Evolutionary conservation across 331 rosid genomes (phyloP).

Genomic region (Phaseolus coccineus): DNA sequence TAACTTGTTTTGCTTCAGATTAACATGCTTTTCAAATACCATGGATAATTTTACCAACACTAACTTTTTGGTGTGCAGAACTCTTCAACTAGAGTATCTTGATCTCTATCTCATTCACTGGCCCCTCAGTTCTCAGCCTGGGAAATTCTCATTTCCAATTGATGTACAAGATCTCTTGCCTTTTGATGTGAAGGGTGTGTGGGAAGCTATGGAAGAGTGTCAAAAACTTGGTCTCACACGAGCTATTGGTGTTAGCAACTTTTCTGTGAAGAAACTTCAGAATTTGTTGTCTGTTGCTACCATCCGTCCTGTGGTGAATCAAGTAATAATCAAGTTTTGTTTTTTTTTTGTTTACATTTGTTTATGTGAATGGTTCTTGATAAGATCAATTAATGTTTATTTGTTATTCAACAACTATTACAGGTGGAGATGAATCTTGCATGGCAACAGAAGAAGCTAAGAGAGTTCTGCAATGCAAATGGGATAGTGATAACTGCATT

Average conservation of each 20-base stretch:
- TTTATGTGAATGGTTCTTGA: background rate
- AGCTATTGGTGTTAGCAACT: slow-evolving; percentile 62
- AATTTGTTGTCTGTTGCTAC: slow-evolving; percentile 46
- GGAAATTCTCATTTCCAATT: slow-evolving; percentile 52
- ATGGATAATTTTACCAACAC: too few relatives aligned
- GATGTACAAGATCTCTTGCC: slow-evolving; percentile 43
- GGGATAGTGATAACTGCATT: slow-evolving; percentile 50
- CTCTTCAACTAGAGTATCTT: slow-evolving; percentile 53
- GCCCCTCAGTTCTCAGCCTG: slow-evolving; percentile 53
- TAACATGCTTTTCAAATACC: too few relatives aligned
- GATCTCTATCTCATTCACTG: slow-evolving; percentile 55
- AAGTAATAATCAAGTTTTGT: slow-evolving; percentile 3
- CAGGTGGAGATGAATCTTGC: slow-evolving; percentile 64
- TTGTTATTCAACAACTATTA: background rate
- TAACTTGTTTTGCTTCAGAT: too few relatives aligned
- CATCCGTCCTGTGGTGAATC: slow-evolving; percentile 53
- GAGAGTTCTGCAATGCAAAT: slow-evolving; percentile 44
- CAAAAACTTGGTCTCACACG: slow-evolving; percentile 49
- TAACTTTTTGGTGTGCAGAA: slow-evolving; percentile 16
- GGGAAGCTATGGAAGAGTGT: slow-evolving; percentile 53
- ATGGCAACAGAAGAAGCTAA: slow-evolving; percentile 55
- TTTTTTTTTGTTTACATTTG: background rate
- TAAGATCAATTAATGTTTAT: too few relatives aligned
- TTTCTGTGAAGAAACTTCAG: slow-evolving; percentile 55
- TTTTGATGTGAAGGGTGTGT: slow-evolving; percentile 55